Base-by-base conservation (phyloP, 1,139 yeast genomes). In the Blastobotrys malaysiensis region DNA sequence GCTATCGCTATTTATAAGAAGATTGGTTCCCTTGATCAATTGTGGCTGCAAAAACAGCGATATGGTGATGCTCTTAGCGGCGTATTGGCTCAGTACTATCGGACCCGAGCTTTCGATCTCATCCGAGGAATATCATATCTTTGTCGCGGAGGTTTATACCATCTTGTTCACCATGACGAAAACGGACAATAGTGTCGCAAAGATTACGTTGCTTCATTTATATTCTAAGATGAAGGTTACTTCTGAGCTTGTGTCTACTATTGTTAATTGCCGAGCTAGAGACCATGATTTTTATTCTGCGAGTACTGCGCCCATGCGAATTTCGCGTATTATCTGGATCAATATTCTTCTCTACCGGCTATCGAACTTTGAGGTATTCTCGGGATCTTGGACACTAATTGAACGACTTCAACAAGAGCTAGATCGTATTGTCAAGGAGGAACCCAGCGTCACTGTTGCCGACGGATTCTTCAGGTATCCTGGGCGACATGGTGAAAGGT, bases 251-350 rank as follows among this genome's bases (percentile, higher is more conserved):
- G 39, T 31, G 39, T 13, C 16, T n/a, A 31, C 39, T 11, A 16
- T 31, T 11, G n/a, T 31, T 3, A n/a, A 31, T 5, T 31, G 39
- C 16, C 39, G 39, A 7, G n/a, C 39, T 3, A 11, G 26, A 13
- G 49, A 46, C 43, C 48, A 31, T 19, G 36, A 22, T 24, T 46
- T 51, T 31, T 52, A 26, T 11, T 11, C 44, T 21, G 11, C n/a
- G 20, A 20, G 31, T 14, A 5, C 11, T 7, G 45, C 21, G 14
- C 22, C 45, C 5, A 18, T 47, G 45, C 36, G 51, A 14, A 16
- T 18, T 2, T 13, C 44, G 20, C 51, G 54, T 13, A 22, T 52
- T 2, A 9, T 52, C n/a, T 52, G 54, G 54, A 21, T 52, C 45
- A 52, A 52, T 18, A 16, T 52, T 16, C 20, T 49, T 14, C 46